A percentile compares a stretch with the other conserved stretches of the same genome.
phyloP scores from a whole-genome alignment of 345 rosid species.

The Euphorbia tirucalli region DNA sequence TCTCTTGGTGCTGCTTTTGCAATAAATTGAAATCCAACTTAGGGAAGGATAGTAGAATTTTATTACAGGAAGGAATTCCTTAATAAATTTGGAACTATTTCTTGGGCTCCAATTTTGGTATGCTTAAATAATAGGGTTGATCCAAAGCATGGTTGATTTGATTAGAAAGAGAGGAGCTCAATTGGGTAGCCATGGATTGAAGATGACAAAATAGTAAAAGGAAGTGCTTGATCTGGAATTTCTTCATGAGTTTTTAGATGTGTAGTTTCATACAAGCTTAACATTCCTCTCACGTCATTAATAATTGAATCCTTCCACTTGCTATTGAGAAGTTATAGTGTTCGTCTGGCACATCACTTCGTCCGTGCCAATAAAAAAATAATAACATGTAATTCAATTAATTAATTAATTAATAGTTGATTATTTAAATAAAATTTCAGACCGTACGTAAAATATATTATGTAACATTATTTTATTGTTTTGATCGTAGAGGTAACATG shows the following conservation, averaged over 20 bases:
- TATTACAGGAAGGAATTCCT: neutral
- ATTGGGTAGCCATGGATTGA: neutral
- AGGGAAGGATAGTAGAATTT: conserved; percentile 26
- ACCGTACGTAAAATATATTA: too few relatives aligned
- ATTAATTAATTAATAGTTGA: too few relatives aligned
- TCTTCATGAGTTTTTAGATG: too few relatives aligned
- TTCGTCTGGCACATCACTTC: too few relatives aligned
- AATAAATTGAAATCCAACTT: conserved; percentile 36
- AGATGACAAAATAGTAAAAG: conserved; percentile 12
- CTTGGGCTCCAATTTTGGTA: conserved; percentile 25
- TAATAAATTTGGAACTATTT: conserved; percentile 22
- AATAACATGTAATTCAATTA: too few relatives aligned
- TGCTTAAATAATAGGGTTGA: neutral
- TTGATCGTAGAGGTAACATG: too few relatives aligned
- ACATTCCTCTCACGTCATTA: conserved; percentile 12
- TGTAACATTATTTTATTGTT: too few relatives aligned
- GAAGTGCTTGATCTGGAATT: too few relatives aligned
- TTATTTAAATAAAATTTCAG: too few relatives aligned
- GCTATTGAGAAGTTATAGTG: too few relatives aligned
- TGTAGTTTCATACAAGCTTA: too few relatives aligned
- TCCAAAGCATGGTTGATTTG: neutral
- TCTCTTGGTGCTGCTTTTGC: conserved; percentile 19
- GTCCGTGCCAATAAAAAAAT: too few relatives aligned
- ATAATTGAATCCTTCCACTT: neutral
- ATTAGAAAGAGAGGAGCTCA: neutral